phyloP scores from a whole-genome alignment of 805 yeast species.

The Saturnispora dispora region DNA sequence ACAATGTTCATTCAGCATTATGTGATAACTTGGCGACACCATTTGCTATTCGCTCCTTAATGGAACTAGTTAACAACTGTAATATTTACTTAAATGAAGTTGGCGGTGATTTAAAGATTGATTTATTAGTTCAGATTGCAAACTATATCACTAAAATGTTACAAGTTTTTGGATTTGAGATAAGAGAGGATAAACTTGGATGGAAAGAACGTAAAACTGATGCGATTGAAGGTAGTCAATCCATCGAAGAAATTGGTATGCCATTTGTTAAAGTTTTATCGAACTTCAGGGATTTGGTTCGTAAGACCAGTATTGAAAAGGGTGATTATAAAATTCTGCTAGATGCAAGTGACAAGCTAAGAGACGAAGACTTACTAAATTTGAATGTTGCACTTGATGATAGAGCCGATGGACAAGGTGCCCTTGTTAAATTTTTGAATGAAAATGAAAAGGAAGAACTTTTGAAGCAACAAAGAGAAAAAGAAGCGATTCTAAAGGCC shows the following conservation, averaged over 20 bases:
- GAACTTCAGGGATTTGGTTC: slow-evolving; percentile 71
- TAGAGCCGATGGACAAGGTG: slow-evolving; percentile 65
- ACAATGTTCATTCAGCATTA: slow-evolving; percentile 63
- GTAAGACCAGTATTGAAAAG: slow-evolving; percentile 59
- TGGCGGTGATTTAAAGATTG: slow-evolving; percentile 48
- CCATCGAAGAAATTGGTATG: slow-evolving; percentile 58
- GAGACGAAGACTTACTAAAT: slow-evolving; percentile 62
- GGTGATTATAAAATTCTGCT: slow-evolving; percentile 47
- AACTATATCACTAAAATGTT: slow-evolving; percentile 65
- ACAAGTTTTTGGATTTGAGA: slow-evolving; percentile 64
- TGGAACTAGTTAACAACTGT: slow-evolving; percentile 59
- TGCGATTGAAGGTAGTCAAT: slow-evolving; percentile 12
- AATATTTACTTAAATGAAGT: slow-evolving; percentile 62
- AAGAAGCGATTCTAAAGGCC: slow-evolving; percentile 36
- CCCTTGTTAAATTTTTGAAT: slow-evolving; percentile 74
- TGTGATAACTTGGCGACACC: slow-evolving; percentile 87
- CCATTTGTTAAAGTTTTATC: slow-evolving; percentile 78
- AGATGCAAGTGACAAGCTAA: slow-evolving; percentile 61
- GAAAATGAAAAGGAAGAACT: slow-evolving; percentile 61
- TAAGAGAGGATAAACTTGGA: slow-evolving; percentile 64
- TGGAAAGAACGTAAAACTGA: slow-evolving; percentile 47
- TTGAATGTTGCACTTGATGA: slow-evolving; percentile 86
- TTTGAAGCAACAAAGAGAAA: slow-evolving; percentile 49
- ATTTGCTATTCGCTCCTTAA: slow-evolving; percentile 52
- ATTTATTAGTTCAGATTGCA: slow-evolving; percentile 55